Evolutionary conservation across 345 rosid genomes (phyloP).

Genomic region (Reutealis trisperma): DNA sequence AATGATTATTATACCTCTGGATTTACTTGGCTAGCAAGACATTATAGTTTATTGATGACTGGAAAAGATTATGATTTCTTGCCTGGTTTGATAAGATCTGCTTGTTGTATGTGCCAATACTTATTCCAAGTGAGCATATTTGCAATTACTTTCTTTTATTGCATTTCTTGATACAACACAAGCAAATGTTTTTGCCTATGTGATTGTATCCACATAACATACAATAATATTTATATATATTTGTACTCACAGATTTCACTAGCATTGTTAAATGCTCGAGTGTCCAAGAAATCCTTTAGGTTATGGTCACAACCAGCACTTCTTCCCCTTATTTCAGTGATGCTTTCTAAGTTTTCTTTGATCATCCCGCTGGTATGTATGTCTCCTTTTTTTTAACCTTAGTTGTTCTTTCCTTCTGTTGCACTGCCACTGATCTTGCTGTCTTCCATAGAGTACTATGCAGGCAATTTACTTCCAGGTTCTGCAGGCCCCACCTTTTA

Average conservation of each 20-base stretch:
- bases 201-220: neutral
- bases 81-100: neutral
- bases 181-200: neutral
- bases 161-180: neutral
- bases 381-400: neutral
- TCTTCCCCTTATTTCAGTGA: slow-evolving; percentile 61
- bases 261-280: slow-evolving; percentile 78
- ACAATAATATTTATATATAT: slow-evolving; percentile 2
- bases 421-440: slow-evolving; percentile 15
- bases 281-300: slow-evolving; percentile 66
- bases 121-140: neutral
- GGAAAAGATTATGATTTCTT: neutral
- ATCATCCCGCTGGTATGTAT: slow-evolving; percentile 75
- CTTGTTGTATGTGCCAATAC: neutral
- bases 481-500: slow-evolving; percentile 70
- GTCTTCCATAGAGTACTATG: slow-evolving; percentile 55
- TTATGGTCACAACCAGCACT: slow-evolving; percentile 65
- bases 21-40: neutral
- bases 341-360: slow-evolving; percentile 81
- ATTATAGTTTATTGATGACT: neutral
- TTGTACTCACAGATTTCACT: slow-evolving; percentile 56
- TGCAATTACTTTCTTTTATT: neutral
- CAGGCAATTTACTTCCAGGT: slow-evolving; percentile 86
- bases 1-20: neutral
- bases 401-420: slow-evolving; percentile 9